Evolutionary conservation across 2,329 filamentous ascomycete species (phyloP).

Genomic region (Dichotomopilus funicola): DNA sequence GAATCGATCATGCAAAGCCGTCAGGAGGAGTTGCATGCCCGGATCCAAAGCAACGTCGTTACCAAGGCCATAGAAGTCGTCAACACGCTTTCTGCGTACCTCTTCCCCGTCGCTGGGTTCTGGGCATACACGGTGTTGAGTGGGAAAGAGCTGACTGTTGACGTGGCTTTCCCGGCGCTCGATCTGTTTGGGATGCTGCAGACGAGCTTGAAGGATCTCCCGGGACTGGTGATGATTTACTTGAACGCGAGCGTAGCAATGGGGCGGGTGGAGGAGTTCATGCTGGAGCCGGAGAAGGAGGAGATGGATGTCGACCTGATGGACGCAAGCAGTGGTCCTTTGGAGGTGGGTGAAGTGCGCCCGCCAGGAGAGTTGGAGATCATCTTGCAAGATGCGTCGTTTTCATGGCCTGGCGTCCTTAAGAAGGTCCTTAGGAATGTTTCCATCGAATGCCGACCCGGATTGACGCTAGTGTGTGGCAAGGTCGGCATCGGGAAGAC

Average conservation of each 20-base stretch:
- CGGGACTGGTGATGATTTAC: constrained; percentile 65
- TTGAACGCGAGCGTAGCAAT: constrained; percentile 81
- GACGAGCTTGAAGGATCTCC: constrained; percentile 65
- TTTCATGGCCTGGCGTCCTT: constrained; percentile 69
- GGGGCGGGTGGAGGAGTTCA: constrained; percentile 75
- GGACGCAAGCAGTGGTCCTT: neutral
- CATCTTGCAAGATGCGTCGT: constrained; percentile 58
- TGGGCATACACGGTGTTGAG: constrained; percentile 72
- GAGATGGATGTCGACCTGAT: constrained; percentile 35
- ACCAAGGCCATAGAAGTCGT: constrained; percentile 57
- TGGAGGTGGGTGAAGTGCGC: neutral
- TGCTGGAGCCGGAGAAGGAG: constrained; percentile 75
- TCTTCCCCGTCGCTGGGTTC: constrained; percentile 77
- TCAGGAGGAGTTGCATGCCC: constrained; percentile 58
- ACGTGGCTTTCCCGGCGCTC: constrained; percentile 80
- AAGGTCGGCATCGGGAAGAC: constrained; percentile 58
- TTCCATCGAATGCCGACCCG: constrained; percentile 40
- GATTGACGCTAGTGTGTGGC: constrained; percentile 51
- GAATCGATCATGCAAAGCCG: constrained; percentile 61
- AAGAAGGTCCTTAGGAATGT: constrained; percentile 45
- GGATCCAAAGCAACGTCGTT: constrained; percentile 58
- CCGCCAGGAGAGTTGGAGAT: constrained; percentile 35
- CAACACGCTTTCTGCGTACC: constrained; percentile 63
- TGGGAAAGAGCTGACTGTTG: constrained; percentile 61
- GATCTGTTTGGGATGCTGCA: constrained; percentile 75